Conservation (phyloP, 176 grass and related monocot species). For the Typha latifolia region DNA sequence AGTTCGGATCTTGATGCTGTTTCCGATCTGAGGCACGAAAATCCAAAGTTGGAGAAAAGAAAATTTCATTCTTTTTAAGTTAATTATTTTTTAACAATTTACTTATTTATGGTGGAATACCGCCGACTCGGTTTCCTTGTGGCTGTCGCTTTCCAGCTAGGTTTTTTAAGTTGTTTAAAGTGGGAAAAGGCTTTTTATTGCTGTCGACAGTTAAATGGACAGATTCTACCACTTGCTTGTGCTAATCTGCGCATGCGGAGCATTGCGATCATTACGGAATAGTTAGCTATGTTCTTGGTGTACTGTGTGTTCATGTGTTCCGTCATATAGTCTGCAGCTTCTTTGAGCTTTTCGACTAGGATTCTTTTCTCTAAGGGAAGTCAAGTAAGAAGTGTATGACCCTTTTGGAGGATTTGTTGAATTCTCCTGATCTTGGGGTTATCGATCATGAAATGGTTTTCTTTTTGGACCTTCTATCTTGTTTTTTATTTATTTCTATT, state of each 20-base stretch:
- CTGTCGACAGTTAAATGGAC: neutral
- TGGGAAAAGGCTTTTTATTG: neutral
- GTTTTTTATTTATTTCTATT: neutral
- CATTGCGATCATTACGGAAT: neutral
- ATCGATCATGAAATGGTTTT: neutral
- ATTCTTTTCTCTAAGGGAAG: neutral
- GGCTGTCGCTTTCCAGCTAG: neutral
- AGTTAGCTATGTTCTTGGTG: neutral
- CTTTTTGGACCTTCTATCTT: neutral
- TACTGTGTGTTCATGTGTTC: neutral
- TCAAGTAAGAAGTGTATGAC: neutral
- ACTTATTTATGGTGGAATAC: neutral
- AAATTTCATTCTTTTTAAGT: neutral
- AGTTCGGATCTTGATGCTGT: neutral
- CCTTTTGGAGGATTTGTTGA: neutral
- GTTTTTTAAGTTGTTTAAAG: neutral
- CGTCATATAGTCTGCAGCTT: conserved; percentile 1
- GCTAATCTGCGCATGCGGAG: neutral
- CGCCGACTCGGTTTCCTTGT: neutral
- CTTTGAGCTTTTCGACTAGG: neutral
- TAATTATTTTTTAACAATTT: neutral
- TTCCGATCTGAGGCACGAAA: neutral
- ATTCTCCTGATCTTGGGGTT: neutral
- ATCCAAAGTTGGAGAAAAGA: neutral
- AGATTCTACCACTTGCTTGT: neutral